phyloP scores from a whole-genome alignment of 805 yeast genomes.

The Candida odintsovae region DNA sequence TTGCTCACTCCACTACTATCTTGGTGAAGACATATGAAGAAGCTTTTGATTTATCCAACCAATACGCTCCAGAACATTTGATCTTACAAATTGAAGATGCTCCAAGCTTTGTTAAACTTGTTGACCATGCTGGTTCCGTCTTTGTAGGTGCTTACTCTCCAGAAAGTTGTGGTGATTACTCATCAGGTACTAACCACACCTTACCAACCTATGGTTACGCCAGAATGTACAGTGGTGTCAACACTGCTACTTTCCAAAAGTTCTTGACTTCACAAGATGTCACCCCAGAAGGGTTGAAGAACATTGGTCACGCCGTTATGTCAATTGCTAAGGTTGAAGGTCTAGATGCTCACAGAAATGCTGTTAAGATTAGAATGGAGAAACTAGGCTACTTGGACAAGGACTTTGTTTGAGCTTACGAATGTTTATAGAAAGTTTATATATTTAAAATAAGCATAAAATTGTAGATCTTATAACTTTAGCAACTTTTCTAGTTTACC shows the following conservation, averaged over 20 bases:
- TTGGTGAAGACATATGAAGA: conserved; percentile 63
- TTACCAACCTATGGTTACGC: conserved; percentile 98
- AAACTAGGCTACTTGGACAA: conserved; percentile 54
- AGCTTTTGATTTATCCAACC: conserved; percentile 83
- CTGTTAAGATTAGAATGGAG: conserved; percentile 91
- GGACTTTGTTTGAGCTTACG: conserved; percentile 21
- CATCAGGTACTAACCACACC: conserved; percentile 97
- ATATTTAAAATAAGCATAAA: not conserved
- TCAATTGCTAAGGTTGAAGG: conserved; percentile 95
- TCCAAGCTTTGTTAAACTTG: conserved; percentile 56
- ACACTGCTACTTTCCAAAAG: conserved; percentile 92
- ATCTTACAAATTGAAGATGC: conserved; percentile 88
- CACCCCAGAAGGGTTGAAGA: conserved; percentile 74
- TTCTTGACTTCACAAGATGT: conserved; percentile 92
- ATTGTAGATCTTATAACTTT: conserved; percentile 13
- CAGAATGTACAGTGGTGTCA: conserved; percentile 94
- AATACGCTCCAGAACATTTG: conserved; percentile 97
- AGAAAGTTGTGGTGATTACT: conserved; percentile 97
- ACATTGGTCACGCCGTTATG: conserved; percentile 96
- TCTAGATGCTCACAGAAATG: conserved; percentile 93
- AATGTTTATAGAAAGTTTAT: not conserved
- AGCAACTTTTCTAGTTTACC: conserved; percentile 50
- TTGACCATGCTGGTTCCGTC: conserved; percentile 92
- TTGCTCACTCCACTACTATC: conserved; percentile 84
- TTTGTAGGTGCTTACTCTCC: conserved; percentile 97